phyloP scores from a whole-genome alignment of 805 yeast species.

The Candida nanaspora region DNA sequence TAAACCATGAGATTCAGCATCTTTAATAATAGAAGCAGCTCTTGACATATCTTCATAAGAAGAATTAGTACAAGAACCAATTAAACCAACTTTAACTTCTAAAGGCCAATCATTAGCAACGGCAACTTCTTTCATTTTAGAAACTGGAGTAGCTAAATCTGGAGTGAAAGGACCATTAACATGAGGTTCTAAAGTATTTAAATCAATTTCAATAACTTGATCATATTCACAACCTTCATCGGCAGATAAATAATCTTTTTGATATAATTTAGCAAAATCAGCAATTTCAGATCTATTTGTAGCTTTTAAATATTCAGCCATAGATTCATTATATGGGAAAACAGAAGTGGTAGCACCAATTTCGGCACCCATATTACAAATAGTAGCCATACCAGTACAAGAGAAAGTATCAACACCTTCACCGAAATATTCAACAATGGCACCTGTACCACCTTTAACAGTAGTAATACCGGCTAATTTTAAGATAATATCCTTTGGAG shows the following conservation, averaged over 20 bases:
- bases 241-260: conserved; percentile 57
- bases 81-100: conserved; percentile 83
- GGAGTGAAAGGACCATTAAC: conserved; percentile 99
- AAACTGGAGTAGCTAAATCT: conserved; percentile 89
- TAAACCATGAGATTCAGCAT: conserved; percentile 81
- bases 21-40: conserved; percentile 82
- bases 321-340: conserved; percentile 73
- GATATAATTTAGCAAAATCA: conserved; percentile 50
- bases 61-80: conserved; percentile 98
- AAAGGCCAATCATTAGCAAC: conserved; percentile 78
- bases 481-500: conserved; percentile 96
- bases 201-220: conserved; percentile 83
- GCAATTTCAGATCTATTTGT: conserved; percentile 84
- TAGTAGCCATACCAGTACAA: conserved; percentile 99
- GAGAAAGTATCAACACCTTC: conserved; percentile 84
- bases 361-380: conserved; percentile 99
- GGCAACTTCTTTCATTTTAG: conserved; percentile 70
- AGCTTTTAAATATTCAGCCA: conserved; percentile 58
- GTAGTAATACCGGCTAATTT: conserved; percentile 87
- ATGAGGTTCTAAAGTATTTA: conserved; percentile 84
- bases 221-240: conserved; percentile 90
- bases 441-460: conserved; percentile 98
- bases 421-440: conserved; percentile 94
- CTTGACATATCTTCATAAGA: conserved; percentile 98
- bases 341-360: conserved; percentile 98